phyloP scores from a whole-genome alignment of 2,329 filamentous ascomycete species.

The Metarhizium sp. region DNA sequence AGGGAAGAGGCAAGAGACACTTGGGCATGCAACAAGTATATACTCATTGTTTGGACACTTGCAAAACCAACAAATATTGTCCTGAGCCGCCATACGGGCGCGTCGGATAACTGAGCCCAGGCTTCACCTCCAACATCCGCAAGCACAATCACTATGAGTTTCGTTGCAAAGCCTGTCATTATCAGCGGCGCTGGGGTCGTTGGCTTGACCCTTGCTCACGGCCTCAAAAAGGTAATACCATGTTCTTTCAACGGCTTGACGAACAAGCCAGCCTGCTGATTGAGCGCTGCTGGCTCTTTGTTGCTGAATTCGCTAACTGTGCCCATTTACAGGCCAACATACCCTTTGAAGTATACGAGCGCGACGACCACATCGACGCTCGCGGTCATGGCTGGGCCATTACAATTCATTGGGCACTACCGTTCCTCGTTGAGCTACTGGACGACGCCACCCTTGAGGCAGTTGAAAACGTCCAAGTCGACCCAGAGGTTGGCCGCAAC shows the following conservation, averaged over 20 bases:
- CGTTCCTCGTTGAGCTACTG: constrained; percentile 16
- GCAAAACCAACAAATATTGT: no score
- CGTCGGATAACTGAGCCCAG: background rate
- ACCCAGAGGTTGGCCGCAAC: constrained; percentile 27
- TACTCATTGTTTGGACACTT: no score
- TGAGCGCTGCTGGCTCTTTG: background rate
- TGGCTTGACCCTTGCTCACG: constrained; percentile 27
- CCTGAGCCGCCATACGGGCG: no score
- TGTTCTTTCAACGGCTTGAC: background rate
- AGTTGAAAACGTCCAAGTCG: constrained; percentile 19
- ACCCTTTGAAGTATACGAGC: constrained; percentile 22
- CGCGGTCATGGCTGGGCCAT: constrained; percentile 46
- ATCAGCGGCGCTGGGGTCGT: constrained; percentile 29
- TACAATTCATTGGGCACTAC: constrained; percentile 49
- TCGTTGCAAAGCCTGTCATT: constrained; percentile 17
- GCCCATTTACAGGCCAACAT: constrained; percentile 15
- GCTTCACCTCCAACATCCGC: background rate
- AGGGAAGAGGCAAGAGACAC: background rate
- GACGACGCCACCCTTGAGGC: constrained; percentile 12
- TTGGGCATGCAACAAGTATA: background rate
- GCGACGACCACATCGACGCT: constrained; percentile 17
- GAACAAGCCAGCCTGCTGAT: background rate
- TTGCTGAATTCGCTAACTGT: background rate
- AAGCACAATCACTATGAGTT: constrained; percentile 3
- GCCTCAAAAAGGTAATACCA: constrained; percentile 21